Evolutionary conservation across 495 filamentous ascomycete species (phyloP).

Genomic region (Thermothielavioides terrestris): DNA sequence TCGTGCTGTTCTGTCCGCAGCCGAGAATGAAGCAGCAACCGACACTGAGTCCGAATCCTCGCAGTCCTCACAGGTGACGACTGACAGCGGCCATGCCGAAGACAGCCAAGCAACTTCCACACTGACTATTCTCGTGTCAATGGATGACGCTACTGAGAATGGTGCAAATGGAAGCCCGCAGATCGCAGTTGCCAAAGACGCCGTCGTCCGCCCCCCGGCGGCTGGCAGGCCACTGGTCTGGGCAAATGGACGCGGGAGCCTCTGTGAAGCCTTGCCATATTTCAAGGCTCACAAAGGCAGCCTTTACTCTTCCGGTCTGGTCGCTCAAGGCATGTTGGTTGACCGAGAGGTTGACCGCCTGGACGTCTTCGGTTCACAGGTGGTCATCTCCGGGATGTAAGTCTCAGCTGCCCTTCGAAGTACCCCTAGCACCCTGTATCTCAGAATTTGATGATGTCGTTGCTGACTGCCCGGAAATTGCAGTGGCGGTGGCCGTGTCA

Average conservation of each 20-base stretch:
- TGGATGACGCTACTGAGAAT: neutral
- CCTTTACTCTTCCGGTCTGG: conserved; percentile 38
- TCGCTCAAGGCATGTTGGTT: conserved; percentile 52
- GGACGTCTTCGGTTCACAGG: conserved; percentile 52
- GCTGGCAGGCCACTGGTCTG: conserved; percentile 25
- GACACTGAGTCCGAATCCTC: neutral
- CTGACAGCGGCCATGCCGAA: neutral
- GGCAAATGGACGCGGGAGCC: conserved; percentile 50
- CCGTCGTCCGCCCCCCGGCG: neutral
- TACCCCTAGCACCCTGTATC: too few relatives aligned
- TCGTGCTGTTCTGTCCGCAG: neutral
- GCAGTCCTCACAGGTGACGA: neutral
- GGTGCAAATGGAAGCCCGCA: neutral
- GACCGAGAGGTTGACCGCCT: conserved; percentile 48
- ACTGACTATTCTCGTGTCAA: neutral
- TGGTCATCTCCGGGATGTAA: conserved; percentile 61
- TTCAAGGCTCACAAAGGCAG: conserved; percentile 56
- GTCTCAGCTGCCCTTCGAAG: conserved; percentile 28
- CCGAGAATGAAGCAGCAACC: neutral
- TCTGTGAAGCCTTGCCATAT: conserved; percentile 62
- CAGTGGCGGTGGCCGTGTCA: conserved; percentile 46
- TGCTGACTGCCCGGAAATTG: conserved; percentile 2
- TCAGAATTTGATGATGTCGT: too few relatives aligned
- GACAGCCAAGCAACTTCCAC: neutral
- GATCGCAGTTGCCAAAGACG: neutral